Evolutionary conservation across 2,329 filamentous ascomycete species (phyloP), one percentile per base, ranked within the genome.

Genomic region (Talaromyces sp.): DNA sequence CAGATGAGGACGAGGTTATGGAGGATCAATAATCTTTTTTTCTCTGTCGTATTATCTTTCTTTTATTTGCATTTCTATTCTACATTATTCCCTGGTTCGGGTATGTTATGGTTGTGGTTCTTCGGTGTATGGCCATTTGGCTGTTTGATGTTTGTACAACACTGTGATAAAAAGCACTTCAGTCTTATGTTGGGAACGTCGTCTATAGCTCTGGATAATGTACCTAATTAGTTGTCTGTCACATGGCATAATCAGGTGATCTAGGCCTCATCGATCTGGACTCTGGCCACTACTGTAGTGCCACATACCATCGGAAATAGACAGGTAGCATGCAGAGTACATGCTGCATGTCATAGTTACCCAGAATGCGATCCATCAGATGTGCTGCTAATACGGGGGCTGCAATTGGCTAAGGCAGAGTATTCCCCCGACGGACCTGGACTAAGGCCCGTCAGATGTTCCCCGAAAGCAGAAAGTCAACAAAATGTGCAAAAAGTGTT

Each of bases 11-110:
- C 45, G 72, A 74, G 52, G 66, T 62, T 45, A 73, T 74, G 72
- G 72, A 73, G 62, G 73, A 75, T 58, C 70, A 67, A 69, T 66
- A 59, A 45, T 61, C 65, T 65, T n/a, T 6, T 41, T 45, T 48
- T 5, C 41, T 37, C 41, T 45, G 41, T 63, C 45, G 47, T 39
- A 43, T 27, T 4, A 24, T 27, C 19, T 50, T 31, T 22, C 22
- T 45, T 10, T 47, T 27, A 35, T 56, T 39, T 37, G 7, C 33
- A 14, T 62, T n/a, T 65, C 33, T 56, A 39, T 19, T 35, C 19
- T 62, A n/a, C 22, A 33, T 22, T 35, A 61, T 61, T 50, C 22
- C 37, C 39, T 41, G 56, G 22, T 33, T 58, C 31, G 10, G 37
- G n/a, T 59, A 33, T 45, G 22, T 41, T 45, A 14, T 31, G 39